phyloP scores from a whole-genome alignment of 176 grass and related monocot genomes.

The Musa beccarii region DNA sequence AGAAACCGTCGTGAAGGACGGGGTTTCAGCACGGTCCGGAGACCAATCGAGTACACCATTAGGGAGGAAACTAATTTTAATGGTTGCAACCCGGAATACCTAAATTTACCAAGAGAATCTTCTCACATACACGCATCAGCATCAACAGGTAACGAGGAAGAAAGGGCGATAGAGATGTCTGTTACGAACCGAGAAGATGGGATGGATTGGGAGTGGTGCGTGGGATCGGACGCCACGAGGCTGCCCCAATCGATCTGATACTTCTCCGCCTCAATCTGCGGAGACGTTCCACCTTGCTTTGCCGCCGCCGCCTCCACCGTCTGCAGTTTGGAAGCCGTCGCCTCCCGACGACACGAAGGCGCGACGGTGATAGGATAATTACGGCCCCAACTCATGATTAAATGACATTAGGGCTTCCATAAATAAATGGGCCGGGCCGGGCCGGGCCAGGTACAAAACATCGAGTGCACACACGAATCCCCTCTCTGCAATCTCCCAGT shows the following conservation, averaged over 20 bases:
- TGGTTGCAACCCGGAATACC: too few species aligned
- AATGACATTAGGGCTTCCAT: too few species aligned
- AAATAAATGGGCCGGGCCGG: too few species aligned
- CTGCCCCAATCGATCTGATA: conserved; percentile 68
- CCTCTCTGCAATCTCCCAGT: too few species aligned
- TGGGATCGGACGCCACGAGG: conserved; percentile 63
- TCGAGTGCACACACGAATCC: too few species aligned
- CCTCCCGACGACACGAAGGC: not conserved
- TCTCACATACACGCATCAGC: too few species aligned
- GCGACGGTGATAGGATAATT: too few species aligned
- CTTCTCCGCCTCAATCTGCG: conserved; percentile 1
- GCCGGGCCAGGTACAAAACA: too few species aligned
- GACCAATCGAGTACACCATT: not conserved
- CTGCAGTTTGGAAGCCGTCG: not conserved
- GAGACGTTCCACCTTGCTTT: not conserved
- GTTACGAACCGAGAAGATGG: conserved; percentile 33
- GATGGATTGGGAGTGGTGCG: conserved; percentile 37
- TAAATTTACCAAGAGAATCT: not conserved
- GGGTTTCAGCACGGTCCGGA: not conserved
- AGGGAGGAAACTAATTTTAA: too few species aligned
- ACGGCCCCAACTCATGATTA: too few species aligned
- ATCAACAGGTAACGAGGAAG: not conserved
- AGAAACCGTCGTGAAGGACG: not conserved
- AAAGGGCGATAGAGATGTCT: not conserved
- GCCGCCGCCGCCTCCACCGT: not conserved